Base-by-base conservation (phyloP, 2,329 filamentous ascomycete genomes). In the Plenodomus tracheiphilus region DNA sequence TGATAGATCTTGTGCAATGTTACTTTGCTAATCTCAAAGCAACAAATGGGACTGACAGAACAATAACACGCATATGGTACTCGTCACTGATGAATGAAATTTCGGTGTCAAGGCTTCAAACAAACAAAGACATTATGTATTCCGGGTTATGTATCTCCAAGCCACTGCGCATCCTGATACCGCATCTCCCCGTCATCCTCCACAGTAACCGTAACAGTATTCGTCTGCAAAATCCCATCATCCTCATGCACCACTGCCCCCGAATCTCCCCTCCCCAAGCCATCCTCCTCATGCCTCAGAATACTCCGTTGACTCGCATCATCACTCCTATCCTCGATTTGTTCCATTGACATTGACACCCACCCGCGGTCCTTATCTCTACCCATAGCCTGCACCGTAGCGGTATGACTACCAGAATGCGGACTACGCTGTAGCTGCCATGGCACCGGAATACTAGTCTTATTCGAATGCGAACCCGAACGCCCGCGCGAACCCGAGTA, bases 201-300 rank as follows among this genome's bases (percentile, higher is more conserved):
- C 32, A 53, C 28, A 4, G 36, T 47, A 11, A 53, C 47, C 6
- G 50, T 51, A 13, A 53, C 43, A 3, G 47, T 53, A 15, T 39
- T 51, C 17, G 43, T 51, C 43, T 46, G 43, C 30, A 51, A 16
- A 11, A 53, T 51, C 1, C 40, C 36, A 3, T 37, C 32, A 25
- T 36, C 43, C n/a, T 39, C 47, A 15, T 39, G 39, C 7, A 28
- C 18, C 15, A 47, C 34, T 18, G 15, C 19, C 7, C 35, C 28
- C 10, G 16, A 4, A 15, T 37, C 16, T 8, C 35, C 16, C 18
- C 36, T 18, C 15, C 25, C 36, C 17, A 13, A 7, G 7, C 43
- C 47, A 32, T 47, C 17, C 17, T 44, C 50, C 32, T 51, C 43
- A 19, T 42, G 38, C 8, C 42, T 19, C n/a, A 52, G 19, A 8